Percentiles rank a stretch among this genome's conserved stretches.
phyloP scores from a whole-genome alignment of 2,329 filamentous ascomycete species.

The Talaromyces sp. region DNA sequence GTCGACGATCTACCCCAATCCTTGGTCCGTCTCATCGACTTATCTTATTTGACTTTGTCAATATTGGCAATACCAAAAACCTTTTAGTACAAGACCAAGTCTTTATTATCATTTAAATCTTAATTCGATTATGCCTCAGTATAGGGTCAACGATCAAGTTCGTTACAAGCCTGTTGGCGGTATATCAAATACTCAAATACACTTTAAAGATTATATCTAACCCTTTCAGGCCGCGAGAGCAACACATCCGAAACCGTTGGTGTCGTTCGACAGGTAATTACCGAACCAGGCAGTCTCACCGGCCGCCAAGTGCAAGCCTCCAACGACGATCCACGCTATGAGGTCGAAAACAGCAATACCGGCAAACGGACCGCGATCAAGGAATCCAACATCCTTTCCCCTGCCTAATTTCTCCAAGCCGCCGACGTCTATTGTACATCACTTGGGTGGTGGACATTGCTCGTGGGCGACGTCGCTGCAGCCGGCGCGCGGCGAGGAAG shows the following conservation, averaged over 20 bases:
- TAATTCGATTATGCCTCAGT: conserved; percentile 21
- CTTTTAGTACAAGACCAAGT: background rate
- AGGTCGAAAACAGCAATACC: conserved; percentile 27
- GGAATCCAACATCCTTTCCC: conserved; percentile 26
- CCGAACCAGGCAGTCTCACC: conserved; percentile 26
- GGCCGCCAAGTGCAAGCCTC: conserved; percentile 35
- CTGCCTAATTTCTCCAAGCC: conserved; percentile 9
- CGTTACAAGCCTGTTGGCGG: conserved; percentile 41
- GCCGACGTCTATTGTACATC: background rate
- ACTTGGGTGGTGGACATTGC: background rate
- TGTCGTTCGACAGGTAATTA: conserved; percentile 32
- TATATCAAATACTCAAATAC: conserved; percentile 15
- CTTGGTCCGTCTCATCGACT: background rate
- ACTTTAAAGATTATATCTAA: background rate
- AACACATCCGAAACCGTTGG: conserved; percentile 37
- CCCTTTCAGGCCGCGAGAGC: conserved; percentile 31
- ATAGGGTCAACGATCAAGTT: conserved; percentile 31
- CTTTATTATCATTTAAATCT: background rate
- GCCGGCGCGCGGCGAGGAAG: conserved; percentile 10
- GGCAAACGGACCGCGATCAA: conserved; percentile 25
- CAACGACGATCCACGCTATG: conserved; percentile 32
- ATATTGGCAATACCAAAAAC: background rate
- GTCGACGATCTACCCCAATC: background rate
- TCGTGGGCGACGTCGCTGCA: conserved; percentile 2
- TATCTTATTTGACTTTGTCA: background rate